Base-by-base conservation (phyloP, 2,329 filamentous ascomycete species). In the Stagonosporopsis vannaccii region DNA sequence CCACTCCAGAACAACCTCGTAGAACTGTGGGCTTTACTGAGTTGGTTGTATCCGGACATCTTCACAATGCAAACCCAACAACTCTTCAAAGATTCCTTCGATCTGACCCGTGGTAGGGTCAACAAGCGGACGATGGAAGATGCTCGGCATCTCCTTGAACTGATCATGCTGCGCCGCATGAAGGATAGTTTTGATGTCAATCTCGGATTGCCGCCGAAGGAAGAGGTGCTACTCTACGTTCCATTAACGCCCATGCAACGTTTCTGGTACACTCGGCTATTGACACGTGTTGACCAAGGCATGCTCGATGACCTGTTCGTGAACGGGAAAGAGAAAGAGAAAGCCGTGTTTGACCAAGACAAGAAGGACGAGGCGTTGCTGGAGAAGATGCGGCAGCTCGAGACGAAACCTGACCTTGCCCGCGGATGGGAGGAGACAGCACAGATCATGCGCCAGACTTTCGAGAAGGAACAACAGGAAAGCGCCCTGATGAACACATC, bases 361-460 rank as follows among this genome's bases (percentile, higher is more conserved):
- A 69, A 68, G n/a, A 65, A 77, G 56, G 75, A 77, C 15, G 66
- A 75, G 15, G 36, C 65, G 8, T 71, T 75, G 17, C 61, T 78
- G 15, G 61, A 73, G 3, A 65, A 67, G 4, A 64, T 76, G 13
- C 66, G 77, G 19, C 67, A 76, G 25, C 56, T 67, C 4, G 55
- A 69, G 25, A 47, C 50, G n/a, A 39, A 65, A 22, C 58, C 59
- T 19, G 50, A 43, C 6, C 11, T 45, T 30, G 35, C 45, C 23
- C 50, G 43, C 6, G 51, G 46, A 8, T 85, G 82, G 82, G 77
- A 78, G 11, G 57, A 96, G 96, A 79, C 94, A 89, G 80, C 93
- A 93, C 76, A 90, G 93, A 87, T 98, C 95, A 82, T 98, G 92
- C 84, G 93, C 91, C 77, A 97, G 94, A 79, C 97, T 90, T 52